phyloP scores from a whole-genome alignment of 1,139 yeast species.

The Arxiozyma telluris region DNA sequence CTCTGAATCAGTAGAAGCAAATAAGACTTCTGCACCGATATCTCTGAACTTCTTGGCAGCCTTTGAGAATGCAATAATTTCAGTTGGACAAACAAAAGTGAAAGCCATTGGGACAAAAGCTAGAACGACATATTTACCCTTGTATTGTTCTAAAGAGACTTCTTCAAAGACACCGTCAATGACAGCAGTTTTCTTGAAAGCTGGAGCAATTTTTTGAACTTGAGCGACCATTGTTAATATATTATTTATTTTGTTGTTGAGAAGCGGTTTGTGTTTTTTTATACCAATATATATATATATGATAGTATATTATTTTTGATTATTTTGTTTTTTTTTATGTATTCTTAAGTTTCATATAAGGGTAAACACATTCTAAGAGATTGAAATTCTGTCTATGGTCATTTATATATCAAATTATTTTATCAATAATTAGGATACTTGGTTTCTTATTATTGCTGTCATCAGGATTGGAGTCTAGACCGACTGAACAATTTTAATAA shows the following conservation, averaged over 20 bases:
- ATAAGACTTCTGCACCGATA: constrained; percentile 79
- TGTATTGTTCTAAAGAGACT: constrained; percentile 84
- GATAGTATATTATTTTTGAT: too few relatives aligned
- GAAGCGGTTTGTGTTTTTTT: too few relatives aligned
- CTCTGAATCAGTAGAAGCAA: constrained; percentile 97
- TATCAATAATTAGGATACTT: not conserved
- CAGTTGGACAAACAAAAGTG: constrained; percentile 99
- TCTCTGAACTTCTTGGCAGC: constrained; percentile 84
- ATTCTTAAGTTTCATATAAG: too few relatives aligned
- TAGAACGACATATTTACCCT: constrained; percentile 94
- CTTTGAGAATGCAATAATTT: constrained; percentile 95
- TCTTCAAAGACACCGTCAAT: constrained; percentile 93
- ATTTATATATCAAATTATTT: too few relatives aligned
- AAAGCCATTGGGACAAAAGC: constrained; percentile 98
- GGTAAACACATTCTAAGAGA: not conserved
- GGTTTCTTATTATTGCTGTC: too few relatives aligned
- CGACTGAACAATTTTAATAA: too few relatives aligned
- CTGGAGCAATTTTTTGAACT: constrained; percentile 93
- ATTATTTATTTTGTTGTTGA: too few relatives aligned
- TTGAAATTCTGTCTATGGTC: not conserved
- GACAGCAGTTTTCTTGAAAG: constrained; percentile 93
- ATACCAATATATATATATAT: too few relatives aligned
- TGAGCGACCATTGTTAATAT: constrained; percentile 59
- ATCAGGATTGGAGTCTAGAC: not conserved
- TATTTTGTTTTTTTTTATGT: not conserved